Conservation (phyloP, 2,329 filamentous ascomycete genomes). For the Hypoxylon sp. region DNA sequence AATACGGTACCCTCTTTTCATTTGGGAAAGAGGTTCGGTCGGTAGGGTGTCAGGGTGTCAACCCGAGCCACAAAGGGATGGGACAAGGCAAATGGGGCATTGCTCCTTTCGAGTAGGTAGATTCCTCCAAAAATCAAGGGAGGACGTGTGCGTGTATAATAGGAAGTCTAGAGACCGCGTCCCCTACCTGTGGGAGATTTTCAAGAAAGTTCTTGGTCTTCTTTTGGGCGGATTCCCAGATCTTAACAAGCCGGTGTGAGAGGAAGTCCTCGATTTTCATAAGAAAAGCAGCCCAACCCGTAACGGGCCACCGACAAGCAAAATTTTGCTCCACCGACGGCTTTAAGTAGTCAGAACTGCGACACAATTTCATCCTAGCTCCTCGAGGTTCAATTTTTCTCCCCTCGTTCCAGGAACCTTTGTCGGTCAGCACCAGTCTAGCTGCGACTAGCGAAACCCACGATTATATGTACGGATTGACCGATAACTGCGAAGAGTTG, state of each 20-base stretch:
- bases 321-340: conserved; percentile 42
- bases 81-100: conserved; percentile 26
- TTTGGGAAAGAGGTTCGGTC: conserved; percentile 41
- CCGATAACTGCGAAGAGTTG: conserved; percentile 36
- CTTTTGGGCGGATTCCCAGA: conserved; percentile 32
- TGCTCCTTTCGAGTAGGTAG: conserved; percentile 19
- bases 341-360: conserved; percentile 38
- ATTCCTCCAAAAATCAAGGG: conserved; percentile 19
- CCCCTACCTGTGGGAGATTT: conserved; percentile 34
- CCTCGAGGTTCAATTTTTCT: conserved; percentile 10
- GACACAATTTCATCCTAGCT: conserved; percentile 30
- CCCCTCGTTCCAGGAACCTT: conserved; percentile 11
- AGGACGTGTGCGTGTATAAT: conserved; percentile 41
- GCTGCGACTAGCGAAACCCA: conserved; percentile 12
- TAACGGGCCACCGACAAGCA: conserved; percentile 40
- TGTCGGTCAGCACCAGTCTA: conserved; percentile 34
- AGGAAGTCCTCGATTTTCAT: conserved; percentile 32
- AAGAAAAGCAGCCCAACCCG: conserved; percentile 34
- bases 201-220: conserved; percentile 35
- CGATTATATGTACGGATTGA: conserved; percentile 36
- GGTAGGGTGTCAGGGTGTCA: conserved; percentile 50
- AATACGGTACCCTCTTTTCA: conserved; percentile 36
- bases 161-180: conserved; percentile 37
- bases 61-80: conserved; percentile 41
- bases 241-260: conserved; percentile 27